These are phyloP conservation scores for Dittrichia graveolens DNA, from an alignment of 129 eudicot species.

Conservation along the genomic window DNA sequence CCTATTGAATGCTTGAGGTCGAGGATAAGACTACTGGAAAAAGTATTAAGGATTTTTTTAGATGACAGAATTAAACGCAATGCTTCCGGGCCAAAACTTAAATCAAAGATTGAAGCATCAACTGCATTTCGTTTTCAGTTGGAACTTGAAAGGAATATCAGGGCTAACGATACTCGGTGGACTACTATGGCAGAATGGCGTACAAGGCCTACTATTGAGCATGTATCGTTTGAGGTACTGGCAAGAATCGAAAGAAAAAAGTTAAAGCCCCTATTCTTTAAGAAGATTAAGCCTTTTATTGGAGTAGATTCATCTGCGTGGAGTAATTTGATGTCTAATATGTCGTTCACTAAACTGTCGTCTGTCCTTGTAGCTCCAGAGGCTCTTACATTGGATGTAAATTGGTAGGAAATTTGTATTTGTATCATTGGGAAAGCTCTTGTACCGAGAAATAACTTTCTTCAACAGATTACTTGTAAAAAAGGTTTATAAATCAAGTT, in stretches of 20 bases:
- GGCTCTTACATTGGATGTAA: constrained; percentile 76
- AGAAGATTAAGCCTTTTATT: constrained; percentile 56
- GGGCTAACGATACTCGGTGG: constrained; percentile 57
- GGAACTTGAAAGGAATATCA: constrained; percentile 63
- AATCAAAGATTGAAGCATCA: constrained; percentile 53
- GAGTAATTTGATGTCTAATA: constrained; percentile 72
- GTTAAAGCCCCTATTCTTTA: constrained; percentile 57
- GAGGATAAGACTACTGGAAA: constrained; percentile 52
- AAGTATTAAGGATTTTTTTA: constrained; percentile 44
- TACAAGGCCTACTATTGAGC: constrained; percentile 71
- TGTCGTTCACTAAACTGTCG: constrained; percentile 71
- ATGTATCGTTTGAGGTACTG: constrained; percentile 50
- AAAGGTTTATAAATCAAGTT: constrained; percentile 38
- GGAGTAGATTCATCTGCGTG: constrained; percentile 72
- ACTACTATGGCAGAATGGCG: constrained; percentile 76
- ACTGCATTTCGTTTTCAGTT: constrained; percentile 64
- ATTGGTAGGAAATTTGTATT: constrained; percentile 52
- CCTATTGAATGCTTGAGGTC: constrained; percentile 46
- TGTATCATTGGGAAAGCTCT: constrained; percentile 21
- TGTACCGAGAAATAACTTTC: constrained; percentile 23
- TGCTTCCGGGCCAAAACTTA: constrained; percentile 37
- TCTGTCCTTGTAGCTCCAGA: constrained; percentile 75
- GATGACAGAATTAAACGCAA: constrained; percentile 28
- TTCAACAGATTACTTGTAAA: constrained; percentile 30
- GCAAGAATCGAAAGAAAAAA: constrained; percentile 56